Base-by-base conservation (phyloP, 1,139 yeast species). In the Zygosaccharomyces sapae region DNA sequence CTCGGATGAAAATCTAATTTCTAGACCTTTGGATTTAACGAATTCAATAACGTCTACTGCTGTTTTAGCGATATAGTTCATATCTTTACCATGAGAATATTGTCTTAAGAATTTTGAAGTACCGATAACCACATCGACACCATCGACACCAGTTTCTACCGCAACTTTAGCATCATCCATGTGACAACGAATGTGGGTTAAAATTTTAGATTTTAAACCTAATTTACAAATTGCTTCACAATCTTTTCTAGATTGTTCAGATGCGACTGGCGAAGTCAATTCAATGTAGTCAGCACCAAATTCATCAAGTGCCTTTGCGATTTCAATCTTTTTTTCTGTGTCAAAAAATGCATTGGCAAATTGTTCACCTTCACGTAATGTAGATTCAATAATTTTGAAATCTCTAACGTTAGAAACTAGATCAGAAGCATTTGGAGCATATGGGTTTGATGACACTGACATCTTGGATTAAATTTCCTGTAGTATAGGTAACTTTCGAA, bases 111-210 rank as follows among this genome's bases (percentile, higher is more conserved):
- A 92, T 70, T 87, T 95, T 13, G 97, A 90, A 29, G 98, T 92
- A 56, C 97, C 98, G 71, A 92, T 92, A 46, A 92, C 97, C 45
- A 92, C 97, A 73, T 92, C 97, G 51, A 92, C 97, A 71, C 98
- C 98, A 67, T 92, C 97, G 52, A 92, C 97, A 67, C 98, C 97
- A 41, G 97, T 92, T 66, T 88, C 90, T 33, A 92, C 98, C 3
- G 98, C 98, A 49, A 92, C 86, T 66, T 84, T 79, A 55, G 97
- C 98, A 64, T 92, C 98, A 68, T 92, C 97, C 97, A 92, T 90
- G 70, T 90, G 97, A 71, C 98, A 92, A 72, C 97, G 82, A 61
- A 90, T 90, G 69, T 90, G 97, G 24, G 83, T 79, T 62, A 90
- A 79, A 56, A 90, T 88, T 75, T 92, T 92, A 57, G 97, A 94